Conservation (phyloP, 305 asterid genomes). For the Salvia sclarea region DNA sequence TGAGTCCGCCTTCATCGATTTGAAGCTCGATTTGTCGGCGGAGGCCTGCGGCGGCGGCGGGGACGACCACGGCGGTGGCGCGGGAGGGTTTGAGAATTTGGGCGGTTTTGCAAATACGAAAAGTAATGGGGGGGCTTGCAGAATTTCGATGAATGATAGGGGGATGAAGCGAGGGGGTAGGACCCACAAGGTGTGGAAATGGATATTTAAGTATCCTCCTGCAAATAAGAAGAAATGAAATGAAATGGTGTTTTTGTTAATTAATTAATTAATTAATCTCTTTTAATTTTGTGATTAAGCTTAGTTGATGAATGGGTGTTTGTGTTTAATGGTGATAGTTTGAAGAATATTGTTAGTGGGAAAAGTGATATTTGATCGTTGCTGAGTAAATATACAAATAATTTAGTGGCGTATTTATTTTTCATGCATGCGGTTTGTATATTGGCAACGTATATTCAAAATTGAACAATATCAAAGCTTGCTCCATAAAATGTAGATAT, state of each 20-base stretch:
- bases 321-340: background rate
- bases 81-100: constrained; percentile 12
- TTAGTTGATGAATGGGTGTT: background rate
- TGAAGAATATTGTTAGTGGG: background rate
- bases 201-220: constrained; percentile 69
- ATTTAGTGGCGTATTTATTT: too few species aligned
- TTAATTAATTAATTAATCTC: too few species aligned
- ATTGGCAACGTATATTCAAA: too few species aligned
- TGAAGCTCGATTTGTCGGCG: constrained; percentile 63
- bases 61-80: too few species aligned
- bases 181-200: constrained; percentile 71
- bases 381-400: background rate
- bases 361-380: too few species aligned
- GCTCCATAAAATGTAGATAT: too few species aligned
- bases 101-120: constrained; percentile 28
- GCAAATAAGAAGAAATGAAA: constrained; percentile 44
- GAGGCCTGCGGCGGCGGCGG: constrained; percentile 43
- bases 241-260: constrained; percentile 11
- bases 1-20: constrained; percentile 78
- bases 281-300: constrained; percentile 18
- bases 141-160: constrained; percentile 49
- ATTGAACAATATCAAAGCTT: too few species aligned
- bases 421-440: background rate
- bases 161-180: constrained; percentile 48
- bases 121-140: constrained; percentile 48